Percentiles rank a stretch among this genome's conserved stretches.
Conservation (phyloP, 225 moss, liverwort and hornwort genomes). For the Pseudisothecium myosuroides region DNA sequence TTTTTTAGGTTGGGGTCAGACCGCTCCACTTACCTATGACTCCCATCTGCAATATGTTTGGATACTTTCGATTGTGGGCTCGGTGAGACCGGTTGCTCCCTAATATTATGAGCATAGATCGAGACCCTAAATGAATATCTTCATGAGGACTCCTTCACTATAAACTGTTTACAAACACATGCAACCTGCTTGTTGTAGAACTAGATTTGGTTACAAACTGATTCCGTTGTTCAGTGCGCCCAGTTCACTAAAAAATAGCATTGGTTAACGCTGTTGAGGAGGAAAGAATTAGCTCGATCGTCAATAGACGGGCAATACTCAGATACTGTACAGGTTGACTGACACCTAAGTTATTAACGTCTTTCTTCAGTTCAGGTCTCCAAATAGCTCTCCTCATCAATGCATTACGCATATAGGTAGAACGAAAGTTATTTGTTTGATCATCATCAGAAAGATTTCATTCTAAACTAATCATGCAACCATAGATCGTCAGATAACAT, state of each 20-base stretch:
- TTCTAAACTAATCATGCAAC: too few relatives aligned
- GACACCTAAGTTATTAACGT: rapidly evolving
- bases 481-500: slow-evolving; percentile 4
- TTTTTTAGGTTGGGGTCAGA: too few relatives aligned
- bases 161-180: too few relatives aligned
- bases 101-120: too few relatives aligned
- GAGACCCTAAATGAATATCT: rapidly evolving
- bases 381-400: slow-evolving; percentile 20
- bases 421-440: slow-evolving; percentile 11
- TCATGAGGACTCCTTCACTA: too few relatives aligned
- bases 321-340: not conserved
- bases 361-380: slow-evolving; percentile 31
- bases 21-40: not conserved
- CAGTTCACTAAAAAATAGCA: too few relatives aligned
- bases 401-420: slow-evolving; percentile 15
- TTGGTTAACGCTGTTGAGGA: not conserved
- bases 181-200: too few relatives aligned
- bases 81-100: too few relatives aligned
- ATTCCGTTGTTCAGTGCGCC: too few relatives aligned
- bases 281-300: not conserved
- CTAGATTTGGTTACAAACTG: not conserved
- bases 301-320: rapidly evolving
- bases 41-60: too few relatives aligned
- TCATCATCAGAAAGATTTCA: not conserved
- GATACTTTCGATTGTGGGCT: not conserved